Evolutionary conservation across 768 basidiomycete species (phyloP), one percentile per base, ranked within the genome.

Genomic region (Leccinellum luteum): DNA sequence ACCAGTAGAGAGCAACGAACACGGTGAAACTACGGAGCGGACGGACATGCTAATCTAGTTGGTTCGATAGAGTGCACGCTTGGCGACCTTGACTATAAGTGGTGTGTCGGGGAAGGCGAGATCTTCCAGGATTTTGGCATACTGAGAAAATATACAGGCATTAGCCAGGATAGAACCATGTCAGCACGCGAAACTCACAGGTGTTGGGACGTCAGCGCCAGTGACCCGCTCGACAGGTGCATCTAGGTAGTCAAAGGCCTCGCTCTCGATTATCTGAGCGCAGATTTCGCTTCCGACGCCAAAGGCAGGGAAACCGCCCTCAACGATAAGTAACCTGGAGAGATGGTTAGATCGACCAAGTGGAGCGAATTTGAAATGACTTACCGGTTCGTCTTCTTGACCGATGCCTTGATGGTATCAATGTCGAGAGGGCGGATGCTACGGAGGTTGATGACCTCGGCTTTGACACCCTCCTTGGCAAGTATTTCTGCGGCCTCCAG

Each of bases 261-360:
- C 93, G 65, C 92, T 92, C 81, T 99, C 97, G 55, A 96, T 81
- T 65, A 98, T 93, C 75, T 98, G 95, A 14, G 97, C 97, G 64
- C 92, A 92, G 67, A 99, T 96, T 76, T 99, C 97, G 66, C 94
- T 95, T 63, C 97, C 97, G 55, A 99, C 96, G 78, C 97, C 94
- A 74, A 98, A 98, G 51, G 84, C 87, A 38, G 97, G 97, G 93
- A 97, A 99, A 38, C 97, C 97, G 74, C 96, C 96, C 76, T 99
- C 97, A 51, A 94, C 95, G 56, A 90, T 92, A 54, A 99, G 80
- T 61, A 99, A 83, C 56, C 92, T 94, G 61, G 27, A 59, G 31
- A 43, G 19, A 6, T 19, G 41, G 35, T 65, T 51, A 52, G 52
- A 58, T 45, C 23, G 23, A 21, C 2, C 1, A 15, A 54, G 41